Percentiles rank a stretch among this genome's conserved stretches.
These are phyloP conservation scores for Claviceps fusiformis DNA, from an alignment of 2,329 filamentous ascomycete species.

Conservation along the genomic window DNA sequence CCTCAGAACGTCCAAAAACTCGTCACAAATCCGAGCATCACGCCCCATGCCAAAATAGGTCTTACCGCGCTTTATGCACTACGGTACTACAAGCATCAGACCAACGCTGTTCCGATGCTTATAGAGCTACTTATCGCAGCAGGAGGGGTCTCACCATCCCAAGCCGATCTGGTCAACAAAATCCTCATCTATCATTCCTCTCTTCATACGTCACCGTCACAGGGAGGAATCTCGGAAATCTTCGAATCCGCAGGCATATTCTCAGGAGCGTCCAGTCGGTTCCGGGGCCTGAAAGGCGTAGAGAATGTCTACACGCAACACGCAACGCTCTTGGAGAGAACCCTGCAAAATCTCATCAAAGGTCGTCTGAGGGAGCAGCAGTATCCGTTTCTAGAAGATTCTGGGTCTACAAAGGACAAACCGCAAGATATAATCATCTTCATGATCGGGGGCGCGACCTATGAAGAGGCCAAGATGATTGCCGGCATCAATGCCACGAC, in stretches of 20 bases:
- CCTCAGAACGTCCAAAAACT: conserved; percentile 66
- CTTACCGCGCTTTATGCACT: conserved; percentile 90
- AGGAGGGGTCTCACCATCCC: conserved; percentile 62
- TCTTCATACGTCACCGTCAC: conserved; percentile 62
- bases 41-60: conserved; percentile 70
- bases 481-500: conserved; percentile 88
- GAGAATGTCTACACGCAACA: conserved; percentile 99
- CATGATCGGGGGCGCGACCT: conserved; percentile 84
- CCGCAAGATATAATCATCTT: conserved; percentile 95
- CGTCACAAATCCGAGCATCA: conserved; percentile 67
- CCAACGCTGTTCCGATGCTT: conserved; percentile 70
- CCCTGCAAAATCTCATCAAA: conserved; percentile 85
- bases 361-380: conserved; percentile 73
- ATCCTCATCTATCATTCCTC: conserved; percentile 77
- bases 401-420: conserved; percentile 78
- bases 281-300: conserved; percentile 91
- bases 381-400: conserved; percentile 87
- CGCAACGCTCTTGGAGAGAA: conserved; percentile 74
- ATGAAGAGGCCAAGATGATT: conserved; percentile 93
- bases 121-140: conserved; percentile 76
- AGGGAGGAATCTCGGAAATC: conserved; percentile 72
- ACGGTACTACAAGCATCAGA: conserved; percentile 76
- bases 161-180: conserved; percentile 68
- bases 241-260: conserved; percentile 90
- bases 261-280: conserved; percentile 69